These are phyloP conservation scores for Lathyrus tuberosus DNA, from an alignment of 306 rosid species.

Conservation along the genomic window DNA sequence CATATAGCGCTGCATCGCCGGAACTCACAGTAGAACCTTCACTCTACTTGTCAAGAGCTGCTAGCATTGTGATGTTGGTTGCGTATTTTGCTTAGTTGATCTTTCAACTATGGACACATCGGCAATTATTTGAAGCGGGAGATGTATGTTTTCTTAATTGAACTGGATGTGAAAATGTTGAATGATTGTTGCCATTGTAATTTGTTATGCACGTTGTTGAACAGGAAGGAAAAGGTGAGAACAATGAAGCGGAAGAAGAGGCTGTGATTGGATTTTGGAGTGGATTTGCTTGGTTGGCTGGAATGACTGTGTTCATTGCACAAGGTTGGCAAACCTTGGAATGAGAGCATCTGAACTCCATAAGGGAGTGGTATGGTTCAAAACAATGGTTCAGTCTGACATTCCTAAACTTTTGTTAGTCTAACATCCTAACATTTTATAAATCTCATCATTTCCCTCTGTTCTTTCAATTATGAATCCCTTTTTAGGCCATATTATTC, in stretches of 20 bases:
- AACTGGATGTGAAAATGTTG: not conserved
- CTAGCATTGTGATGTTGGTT: constrained; percentile 75
- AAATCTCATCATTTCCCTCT: no score
- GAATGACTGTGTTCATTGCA: no score
- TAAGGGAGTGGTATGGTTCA: no score
- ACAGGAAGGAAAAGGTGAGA: constrained; percentile 54
- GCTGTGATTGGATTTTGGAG: no score
- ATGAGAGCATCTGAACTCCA: no score
- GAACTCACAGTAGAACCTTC: constrained; percentile 41
- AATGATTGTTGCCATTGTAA: constrained; percentile 6
- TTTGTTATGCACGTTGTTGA: constrained; percentile 6
- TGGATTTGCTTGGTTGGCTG: no score
- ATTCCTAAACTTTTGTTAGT: no score
- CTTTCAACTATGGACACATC: constrained; percentile 87
- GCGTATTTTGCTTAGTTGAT: constrained; percentile 69
- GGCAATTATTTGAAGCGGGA: constrained; percentile 69
- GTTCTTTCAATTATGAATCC: no score
- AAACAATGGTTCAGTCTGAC: no score
- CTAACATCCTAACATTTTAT: no score
- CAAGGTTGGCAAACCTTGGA: no score
- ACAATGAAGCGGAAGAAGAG: constrained; percentile 41
- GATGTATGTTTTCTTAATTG: constrained; percentile 47
- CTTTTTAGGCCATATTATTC: no score
- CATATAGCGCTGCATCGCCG: constrained; percentile 48
- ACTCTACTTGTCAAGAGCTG: constrained; percentile 68